Evolutionary conservation across 179 eudicot genomes (phyloP).

Genomic region (Drosera spatulata): DNA sequence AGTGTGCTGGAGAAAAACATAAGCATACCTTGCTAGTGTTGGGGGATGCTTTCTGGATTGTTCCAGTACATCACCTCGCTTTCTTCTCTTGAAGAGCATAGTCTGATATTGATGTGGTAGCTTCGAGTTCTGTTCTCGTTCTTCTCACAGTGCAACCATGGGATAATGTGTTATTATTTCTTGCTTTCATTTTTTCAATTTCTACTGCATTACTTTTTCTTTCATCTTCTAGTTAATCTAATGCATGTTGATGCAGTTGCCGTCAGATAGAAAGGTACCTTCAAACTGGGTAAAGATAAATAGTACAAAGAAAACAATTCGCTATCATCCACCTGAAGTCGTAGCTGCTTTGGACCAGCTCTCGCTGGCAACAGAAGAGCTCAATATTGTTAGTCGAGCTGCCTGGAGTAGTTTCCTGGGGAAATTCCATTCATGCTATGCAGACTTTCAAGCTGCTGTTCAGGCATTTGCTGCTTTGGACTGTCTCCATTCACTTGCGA

Average conservation of each 20-base stretch:
- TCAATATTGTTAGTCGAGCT: constrained; percentile 52
- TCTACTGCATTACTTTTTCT: neutral
- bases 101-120: no score
- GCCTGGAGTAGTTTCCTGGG: constrained; percentile 69
- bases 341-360: constrained; percentile 60
- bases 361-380: constrained; percentile 75
- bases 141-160: no score
- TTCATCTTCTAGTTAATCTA: neutral
- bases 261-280: constrained; percentile 64
- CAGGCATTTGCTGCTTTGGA: constrained; percentile 90
- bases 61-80: no score
- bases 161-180: neutral
- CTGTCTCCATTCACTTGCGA: constrained; percentile 78
- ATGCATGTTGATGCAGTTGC: constrained; percentile 44
- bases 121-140: no score
- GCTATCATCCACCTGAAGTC: constrained; percentile 94
- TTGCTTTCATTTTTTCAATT: neutral
- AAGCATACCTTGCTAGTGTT: no score
- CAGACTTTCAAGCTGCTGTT: constrained; percentile 79
- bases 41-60: no score
- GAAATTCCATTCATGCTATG: constrained; percentile 44
- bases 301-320: constrained; percentile 84
- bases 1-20: no score
- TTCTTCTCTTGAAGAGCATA: no score
- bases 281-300: constrained; percentile 81